phyloP scores from a whole-genome alignment of 139 green algal species.

The Coelastrella sp. region DNA sequence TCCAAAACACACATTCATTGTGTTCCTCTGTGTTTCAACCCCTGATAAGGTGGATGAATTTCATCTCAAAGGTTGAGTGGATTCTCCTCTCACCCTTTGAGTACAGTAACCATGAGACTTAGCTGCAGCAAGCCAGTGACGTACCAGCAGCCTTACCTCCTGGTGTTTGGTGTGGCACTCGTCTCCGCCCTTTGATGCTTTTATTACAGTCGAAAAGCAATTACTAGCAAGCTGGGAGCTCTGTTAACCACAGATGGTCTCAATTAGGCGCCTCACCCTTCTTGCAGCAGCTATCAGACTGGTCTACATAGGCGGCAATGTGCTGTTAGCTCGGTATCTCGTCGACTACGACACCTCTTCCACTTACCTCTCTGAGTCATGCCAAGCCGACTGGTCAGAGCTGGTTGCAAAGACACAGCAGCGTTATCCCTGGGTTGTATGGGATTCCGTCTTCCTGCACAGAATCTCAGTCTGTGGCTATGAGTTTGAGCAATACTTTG shows the following conservation, averaged over 20 bases:
- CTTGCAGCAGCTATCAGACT: slow-evolving; percentile 10
- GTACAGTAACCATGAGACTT: too few species aligned
- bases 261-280: not conserved
- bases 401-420: not conserved
- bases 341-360: slow-evolving; percentile 75
- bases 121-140: not conserved
- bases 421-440: slow-evolving; percentile 61
- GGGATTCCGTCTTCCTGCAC: slow-evolving; percentile 89
- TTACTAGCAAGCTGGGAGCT: too few species aligned
- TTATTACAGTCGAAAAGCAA: too few species aligned
- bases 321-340: not conserved
- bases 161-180: not conserved
- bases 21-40: too few species aligned
- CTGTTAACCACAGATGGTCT: too few species aligned
- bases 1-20: too few species aligned
- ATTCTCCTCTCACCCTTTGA: too few species aligned
- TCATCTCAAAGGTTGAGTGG: too few species aligned
- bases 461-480: slow-evolving; percentile 86
- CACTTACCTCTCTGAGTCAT: slow-evolving; percentile 22
- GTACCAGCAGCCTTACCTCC: not conserved
- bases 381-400: not conserved
- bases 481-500: slow-evolving; percentile 90
- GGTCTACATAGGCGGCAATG: slow-evolving; percentile 3
- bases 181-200: too few species aligned
- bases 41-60: too few species aligned